Evolutionary conservation across 225 moss, liverwort and hornwort species (phyloP).

Genomic region (Lunularia cruciata): DNA sequence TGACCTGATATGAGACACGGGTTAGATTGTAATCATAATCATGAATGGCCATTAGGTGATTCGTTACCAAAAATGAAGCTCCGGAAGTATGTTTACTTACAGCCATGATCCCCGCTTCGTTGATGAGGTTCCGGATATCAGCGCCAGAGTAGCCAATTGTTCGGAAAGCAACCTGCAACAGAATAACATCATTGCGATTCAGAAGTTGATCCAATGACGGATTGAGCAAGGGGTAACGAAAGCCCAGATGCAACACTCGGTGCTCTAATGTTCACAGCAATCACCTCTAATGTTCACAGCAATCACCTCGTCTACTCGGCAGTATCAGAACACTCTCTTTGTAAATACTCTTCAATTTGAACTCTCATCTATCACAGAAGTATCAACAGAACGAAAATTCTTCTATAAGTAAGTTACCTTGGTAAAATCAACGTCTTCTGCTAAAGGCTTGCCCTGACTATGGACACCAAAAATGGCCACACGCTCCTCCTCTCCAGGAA

Average conservation of each 20-base stretch:
- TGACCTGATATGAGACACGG: conserved; percentile 53
- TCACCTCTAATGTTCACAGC: too few relatives aligned
- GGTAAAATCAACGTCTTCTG: conserved; percentile 74
- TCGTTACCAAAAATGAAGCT: not conserved
- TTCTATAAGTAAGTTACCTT: conserved; percentile 49
- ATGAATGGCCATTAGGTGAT: not conserved
- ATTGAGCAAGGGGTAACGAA: too few relatives aligned
- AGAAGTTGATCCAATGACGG: too few relatives aligned
- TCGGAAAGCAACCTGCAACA: conserved; percentile 82
- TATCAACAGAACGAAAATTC: not conserved
- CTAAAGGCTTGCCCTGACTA: conserved; percentile 88
- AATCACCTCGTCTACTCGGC: not conserved
- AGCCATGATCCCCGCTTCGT: conserved; percentile 98
- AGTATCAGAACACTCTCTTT: not conserved
- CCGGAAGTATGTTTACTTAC: conserved; percentile 41
- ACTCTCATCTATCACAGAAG: not conserved
- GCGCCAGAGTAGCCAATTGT: conserved; percentile 99
- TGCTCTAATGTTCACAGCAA: too few relatives aligned
- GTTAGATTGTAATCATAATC: not conserved
- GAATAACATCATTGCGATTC: too few relatives aligned
- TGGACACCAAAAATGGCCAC: conserved; percentile 87
- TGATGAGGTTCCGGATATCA: conserved; percentile 95
- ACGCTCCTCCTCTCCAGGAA: conserved; percentile 91
- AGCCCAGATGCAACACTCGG: too few relatives aligned
- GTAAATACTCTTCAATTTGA: not conserved